These are phyloP conservation scores for Rhodotorula babjevae DNA, from an alignment of 768 basidiomycete species.

Conservation along the genomic window DNA sequence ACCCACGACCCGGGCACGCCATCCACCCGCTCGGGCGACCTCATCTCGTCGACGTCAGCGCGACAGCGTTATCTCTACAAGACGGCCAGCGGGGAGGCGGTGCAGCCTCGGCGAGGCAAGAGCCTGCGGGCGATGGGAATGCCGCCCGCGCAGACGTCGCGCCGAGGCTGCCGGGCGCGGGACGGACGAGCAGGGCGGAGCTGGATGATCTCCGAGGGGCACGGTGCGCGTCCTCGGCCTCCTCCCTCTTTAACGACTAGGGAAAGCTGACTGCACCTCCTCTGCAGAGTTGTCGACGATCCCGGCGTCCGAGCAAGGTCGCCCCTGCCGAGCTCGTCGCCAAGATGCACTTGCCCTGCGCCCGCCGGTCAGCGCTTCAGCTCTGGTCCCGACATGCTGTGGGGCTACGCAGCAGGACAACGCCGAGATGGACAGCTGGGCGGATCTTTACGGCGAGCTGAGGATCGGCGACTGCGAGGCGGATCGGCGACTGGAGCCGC, in stretches of 20 bases:
- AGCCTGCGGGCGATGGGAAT: not conserved
- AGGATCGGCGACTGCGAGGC: constrained; percentile 1
- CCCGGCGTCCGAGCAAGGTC: not conserved
- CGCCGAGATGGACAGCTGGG: constrained; percentile 7
- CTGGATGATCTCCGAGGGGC: constrained; percentile 24
- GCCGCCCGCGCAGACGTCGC: not conserved
- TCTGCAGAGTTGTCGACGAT: not conserved
- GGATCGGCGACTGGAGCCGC: constrained; percentile 6
- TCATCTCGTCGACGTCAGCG: not conserved
- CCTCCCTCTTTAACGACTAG: too few species aligned
- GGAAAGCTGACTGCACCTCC: too few species aligned
- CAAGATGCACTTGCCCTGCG: constrained; percentile 8
- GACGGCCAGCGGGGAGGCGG: not conserved
- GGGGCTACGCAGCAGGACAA: constrained; percentile 10
- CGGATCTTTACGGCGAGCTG: not conserved
- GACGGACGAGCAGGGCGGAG: not conserved
- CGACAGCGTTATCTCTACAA: not conserved
- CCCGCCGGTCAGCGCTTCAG: not conserved
- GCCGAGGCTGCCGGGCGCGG: constrained; percentile 5
- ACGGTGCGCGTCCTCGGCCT: too few species aligned
- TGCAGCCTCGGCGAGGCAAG: constrained; percentile 4
- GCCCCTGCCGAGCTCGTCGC: constrained; percentile 7
- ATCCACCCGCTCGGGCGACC: not conserved
- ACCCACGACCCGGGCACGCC: not conserved
- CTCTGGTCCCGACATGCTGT: constrained; percentile 12